Evolutionary conservation across 2,329 filamentous ascomycete genomes (phyloP), one percentile per base, ranked within the genome.

Genomic region (Xylariaceae sp.): DNA sequence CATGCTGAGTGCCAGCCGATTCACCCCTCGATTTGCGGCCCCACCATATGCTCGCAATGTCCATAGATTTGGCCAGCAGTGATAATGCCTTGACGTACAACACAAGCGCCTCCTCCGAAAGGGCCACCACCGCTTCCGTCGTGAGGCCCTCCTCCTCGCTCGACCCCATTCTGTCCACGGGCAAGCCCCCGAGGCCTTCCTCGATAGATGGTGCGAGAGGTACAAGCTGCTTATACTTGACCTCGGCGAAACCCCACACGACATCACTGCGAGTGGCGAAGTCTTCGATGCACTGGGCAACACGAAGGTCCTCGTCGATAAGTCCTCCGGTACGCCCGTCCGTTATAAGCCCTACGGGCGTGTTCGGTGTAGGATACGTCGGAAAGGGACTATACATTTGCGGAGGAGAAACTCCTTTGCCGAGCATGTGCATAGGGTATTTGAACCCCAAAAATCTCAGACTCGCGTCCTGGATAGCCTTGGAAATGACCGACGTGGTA

Each of bases 181-280:
- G 65, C n/a, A 74, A 62, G 11, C 81, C 79, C 5, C 83, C 81
- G 3, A 88, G 71, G 5, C 78, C 80, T 50, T 84, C 79, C 34
- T 86, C 80, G 50, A 75, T 76, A 0, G 85, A 90, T 1, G 90
- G 92, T 1, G 87, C 81, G 31, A 92, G 68, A 3, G 92, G 92
- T 34, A 96, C 78, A n/a, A 98, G 74, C 62, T 98, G 92, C 63
- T 94, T 92, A 65, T 94, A 96, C 64, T 98, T 98, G 57, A 98
- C 90, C 65, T 98, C 90, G 5, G 92, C 92, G 63, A 98, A 97
- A 3, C 90, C 89, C 60, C 89, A 98, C 3, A 98, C 89, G 31
- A 96, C 92, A 60, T 98, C 89, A 57, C 89, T 96, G 27, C 89
- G 76, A 21, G 88, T 92, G 2, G 92, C 92, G 48, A 87, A 83